Base-by-base conservation (phyloP, 495 filamentous ascomycete species). In the Rhizodiscina lignyota region DNA sequence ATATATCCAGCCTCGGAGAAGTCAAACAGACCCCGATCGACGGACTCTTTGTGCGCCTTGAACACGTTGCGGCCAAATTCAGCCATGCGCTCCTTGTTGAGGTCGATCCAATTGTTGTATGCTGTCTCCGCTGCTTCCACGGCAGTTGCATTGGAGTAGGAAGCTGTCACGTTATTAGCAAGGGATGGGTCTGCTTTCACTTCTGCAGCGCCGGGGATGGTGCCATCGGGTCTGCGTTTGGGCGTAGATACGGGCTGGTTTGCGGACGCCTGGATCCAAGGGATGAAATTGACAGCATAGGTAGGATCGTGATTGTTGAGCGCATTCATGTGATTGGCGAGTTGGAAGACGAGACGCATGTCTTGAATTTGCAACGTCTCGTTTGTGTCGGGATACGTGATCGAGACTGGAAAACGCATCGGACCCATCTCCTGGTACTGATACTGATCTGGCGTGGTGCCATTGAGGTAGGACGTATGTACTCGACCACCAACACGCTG, bases 341-440 rank as follows among this genome's bases (percentile, higher is more conserved):
- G 56, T 49, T 77, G 69, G 46, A 77, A 79, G 1, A 77, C 64
- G 50, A 77, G 60, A 34, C 64, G 63, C 43, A 76, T 70, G 43
- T 74, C 70, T 21, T 56, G 54, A 34, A 71, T 67, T 33, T 64
- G 54, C 21, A 72, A 51, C 0, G 64, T 68, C 53, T 71, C 62
- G 36, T 73, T 74, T 6, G 49, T 62, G 19, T 59, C 59, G 0
- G 53, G 41, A 45, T 68, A 63, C 0, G 58, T 71, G 38, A 63
- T 59, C 21, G 46, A 50, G 2, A 66, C 56, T 4, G 64, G 59
- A 21, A 74, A 80, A 3, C 76, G 61, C 77, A 80, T 79, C 0
- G 76, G 73, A 0, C 77, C 77, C 77, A 82, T 80, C 47, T 82
- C 77, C 43, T 80, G 74, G 38, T 81, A 82, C 29, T 74, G 70